Base-by-base conservation (phyloP, 345 rosid species). In the Acer campestre region DNA sequence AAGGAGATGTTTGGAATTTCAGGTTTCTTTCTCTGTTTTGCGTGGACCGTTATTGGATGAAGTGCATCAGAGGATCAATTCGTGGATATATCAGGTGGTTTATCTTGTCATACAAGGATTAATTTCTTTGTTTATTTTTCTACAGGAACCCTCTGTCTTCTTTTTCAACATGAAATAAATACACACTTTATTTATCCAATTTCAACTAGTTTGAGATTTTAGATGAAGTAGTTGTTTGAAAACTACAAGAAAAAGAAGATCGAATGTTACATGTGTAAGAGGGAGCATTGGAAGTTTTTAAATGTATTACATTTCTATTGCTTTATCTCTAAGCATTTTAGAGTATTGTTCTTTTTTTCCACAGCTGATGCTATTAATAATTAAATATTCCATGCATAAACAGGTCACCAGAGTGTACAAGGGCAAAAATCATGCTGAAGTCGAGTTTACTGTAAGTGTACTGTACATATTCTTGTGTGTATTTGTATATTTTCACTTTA, bases 1-100 rank as follows among this genome's bases (percentile, higher is more conserved):
- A 67, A 81, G 68, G 67, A 66, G 68, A 64, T 17, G 68, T 38
- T 11, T 0, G 18, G 27, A 62, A 17, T 42, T 79, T 68, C 78
- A 82, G 85, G 73, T 56, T 73, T 23, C 82, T 51, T 62, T 79
- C 22, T 65, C 88, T 48, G 65, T 90, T 82, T 67, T 88, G 14
- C 85, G 82, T 14, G 95, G 95, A 77, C 87, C 91, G 6, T 18
- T 91, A 62, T 70, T 91, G 70, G 95, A 89, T 82, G 95, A 91
- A 86, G 90, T 88, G 55, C 93, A 89, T 78, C 87, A 89, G 58
- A 85, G 82, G 81, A 73, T 86, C 73, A 89, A 86, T 80, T 69
- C 88, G n/a, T 91, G 93, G 92, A 83, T 89, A 84, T 80, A 89
- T 68, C 95, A 91, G 92, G 94, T 89, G 70, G 71, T 67, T 63